These are phyloP conservation scores for Ocimum tenuiflorum DNA, from an alignment of 257 asterid genomes.

Conservation along the genomic window DNA sequence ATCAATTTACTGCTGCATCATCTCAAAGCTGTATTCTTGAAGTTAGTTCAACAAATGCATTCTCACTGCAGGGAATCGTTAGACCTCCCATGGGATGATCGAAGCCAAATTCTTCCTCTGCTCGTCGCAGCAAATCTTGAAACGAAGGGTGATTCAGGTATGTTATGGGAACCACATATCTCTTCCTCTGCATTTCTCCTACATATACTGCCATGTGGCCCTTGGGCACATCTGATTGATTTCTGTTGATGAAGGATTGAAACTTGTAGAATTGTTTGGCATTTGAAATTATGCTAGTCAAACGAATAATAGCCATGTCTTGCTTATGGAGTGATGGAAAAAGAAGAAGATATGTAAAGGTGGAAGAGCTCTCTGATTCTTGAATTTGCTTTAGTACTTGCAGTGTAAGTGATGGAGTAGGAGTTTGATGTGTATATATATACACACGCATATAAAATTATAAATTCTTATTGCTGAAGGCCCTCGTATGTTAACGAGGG, in stretches of 20 bases:
- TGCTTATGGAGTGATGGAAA: neutral
- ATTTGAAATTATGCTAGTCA: neutral
- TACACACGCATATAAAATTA: neutral
- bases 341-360: neutral
- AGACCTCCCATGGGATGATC: conserved; percentile 56
- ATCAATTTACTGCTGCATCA: neutral
- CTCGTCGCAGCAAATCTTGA: conserved; percentile 34
- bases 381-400: neutral
- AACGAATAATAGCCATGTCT: conserved; percentile 5
- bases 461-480: no score
- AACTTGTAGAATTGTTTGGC: conserved; percentile 10
- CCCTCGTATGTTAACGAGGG: neutral
- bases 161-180: conserved; percentile 38
- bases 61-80: conserved; percentile 41
- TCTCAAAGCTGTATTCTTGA: conserved; percentile 10
- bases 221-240: conserved; percentile 34
- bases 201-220: conserved; percentile 57
- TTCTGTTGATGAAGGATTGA: conserved; percentile 7
- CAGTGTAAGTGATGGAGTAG: neutral
- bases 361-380: neutral
- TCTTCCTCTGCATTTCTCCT: conserved; percentile 35
- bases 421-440: neutral
- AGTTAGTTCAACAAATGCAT: conserved; percentile 32
- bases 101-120: conserved; percentile 46
- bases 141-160: conserved; percentile 41